These are phyloP conservation scores for Pichia pseudocactophila DNA, from an alignment of 805 yeast genomes.

Conservation along the genomic window DNA sequence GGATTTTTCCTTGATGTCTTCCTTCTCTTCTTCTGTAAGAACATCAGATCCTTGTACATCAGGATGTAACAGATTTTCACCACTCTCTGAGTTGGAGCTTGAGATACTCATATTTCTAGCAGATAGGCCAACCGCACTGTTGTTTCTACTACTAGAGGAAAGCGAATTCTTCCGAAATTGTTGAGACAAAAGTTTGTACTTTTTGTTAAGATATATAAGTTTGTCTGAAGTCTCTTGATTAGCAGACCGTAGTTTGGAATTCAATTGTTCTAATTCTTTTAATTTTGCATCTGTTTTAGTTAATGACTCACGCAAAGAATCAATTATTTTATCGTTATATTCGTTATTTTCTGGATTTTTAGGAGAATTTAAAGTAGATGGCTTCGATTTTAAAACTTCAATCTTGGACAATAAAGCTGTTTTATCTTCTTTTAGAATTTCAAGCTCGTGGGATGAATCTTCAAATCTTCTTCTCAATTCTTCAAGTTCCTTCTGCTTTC, in stretches of 20 bases:
- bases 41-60: neutral
- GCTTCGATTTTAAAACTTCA: too few species aligned
- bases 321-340: slow-evolving; percentile 18
- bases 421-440: too few species aligned
- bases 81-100: neutral
- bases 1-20: slow-evolving; percentile 37
- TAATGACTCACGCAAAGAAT: slow-evolving; percentile 46
- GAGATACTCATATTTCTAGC: slow-evolving; percentile 13
- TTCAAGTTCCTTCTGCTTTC: slow-evolving; percentile 58
- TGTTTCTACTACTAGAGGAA: slow-evolving; percentile 17
- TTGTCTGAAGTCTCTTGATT: slow-evolving; percentile 64
- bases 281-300: slow-evolving; percentile 40
- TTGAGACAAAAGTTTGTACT: slow-evolving; percentile 53
- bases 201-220: slow-evolving; percentile 59
- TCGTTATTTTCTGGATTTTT: slow-evolving; percentile 7
- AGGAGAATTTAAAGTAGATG: neutral
- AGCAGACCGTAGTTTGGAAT: slow-evolving; percentile 43
- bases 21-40: slow-evolving; percentile 16
- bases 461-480: slow-evolving; percentile 44
- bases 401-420: too few species aligned
- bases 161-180: slow-evolving; percentile 35
- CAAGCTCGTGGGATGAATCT: slow-evolving; percentile 6
- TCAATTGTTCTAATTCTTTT: slow-evolving; percentile 47
- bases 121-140: slow-evolving; percentile 1
- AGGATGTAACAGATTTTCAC: slow-evolving; percentile 5